Base-by-base conservation (phyloP, 1,284 basidiomycete species). In the Fomitopsis betulina region DNA sequence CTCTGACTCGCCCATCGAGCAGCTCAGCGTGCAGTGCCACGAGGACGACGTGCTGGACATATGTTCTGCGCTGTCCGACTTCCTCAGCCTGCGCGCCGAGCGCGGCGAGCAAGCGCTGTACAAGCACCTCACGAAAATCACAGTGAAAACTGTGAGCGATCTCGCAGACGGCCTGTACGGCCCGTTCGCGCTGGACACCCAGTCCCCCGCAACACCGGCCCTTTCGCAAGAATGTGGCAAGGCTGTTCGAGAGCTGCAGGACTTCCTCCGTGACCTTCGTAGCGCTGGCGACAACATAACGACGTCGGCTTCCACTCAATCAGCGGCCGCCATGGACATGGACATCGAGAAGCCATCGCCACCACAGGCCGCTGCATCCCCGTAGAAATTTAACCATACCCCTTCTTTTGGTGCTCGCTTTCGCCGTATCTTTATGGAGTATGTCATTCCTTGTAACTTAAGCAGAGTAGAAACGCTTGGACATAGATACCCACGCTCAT, bases 21-120 rank as follows among this genome's bases (percentile, higher is more conserved):
- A 74, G 23, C 72, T 86, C 13, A 79, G 79, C 4, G 74, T 85
- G 58, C 78, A 82, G 60, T 85, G 83, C 71, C 81, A 79, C 68
- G 79, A 81, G 57, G 83, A 84, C 62, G 84, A 85, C 62, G 76
- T 83, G 5, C 77, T 79, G 21, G 84, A 86, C 62, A 76, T 82
- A 32, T 84, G 83, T 67, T 69, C 72, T 2, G 79, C 80, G 6
- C 72, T 87, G 37, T 79, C 82, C 61, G 78, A 79, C 47, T 83
- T 87, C 71, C 74, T 86, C 56, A 76, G 71, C 51, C 62, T 81
- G 35, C 79, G 82, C 45, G 76, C 77, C 15, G 77, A 78, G 63
- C 76, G 77, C 39, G 80, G 81, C 8, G 68, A 71, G 58, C 60
- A 62, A 55, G 65, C 65, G n/a, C 67, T 72, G 59, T 71, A 69